Conservation (phyloP, 2,329 filamentous ascomycete genomes). For the Colletotrichum abscissum region DNA sequence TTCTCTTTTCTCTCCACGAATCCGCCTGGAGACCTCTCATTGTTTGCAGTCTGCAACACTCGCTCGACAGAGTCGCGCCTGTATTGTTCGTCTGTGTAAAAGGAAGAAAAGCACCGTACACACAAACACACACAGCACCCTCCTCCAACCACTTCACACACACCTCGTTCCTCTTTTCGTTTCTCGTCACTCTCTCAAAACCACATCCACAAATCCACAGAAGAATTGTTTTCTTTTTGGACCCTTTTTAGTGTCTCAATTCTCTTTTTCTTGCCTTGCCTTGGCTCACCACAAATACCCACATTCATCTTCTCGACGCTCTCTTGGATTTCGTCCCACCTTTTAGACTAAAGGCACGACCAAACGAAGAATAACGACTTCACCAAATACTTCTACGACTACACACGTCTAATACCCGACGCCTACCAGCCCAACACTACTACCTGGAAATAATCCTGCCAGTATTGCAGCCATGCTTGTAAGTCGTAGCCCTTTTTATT, state of each 20-base stretch:
- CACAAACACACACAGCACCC: not conserved
- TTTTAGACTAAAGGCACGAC: not conserved
- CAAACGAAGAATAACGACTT: conserved; percentile 11
- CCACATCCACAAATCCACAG: conserved; percentile 6
- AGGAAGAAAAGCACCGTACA: not conserved
- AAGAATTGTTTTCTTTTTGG: conserved; percentile 13
- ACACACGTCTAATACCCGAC: not conserved
- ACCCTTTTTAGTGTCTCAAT: conserved; percentile 8
- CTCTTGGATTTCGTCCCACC: conserved; percentile 10
- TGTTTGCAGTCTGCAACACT: conserved; percentile 20
- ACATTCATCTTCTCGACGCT: conserved; percentile 25
- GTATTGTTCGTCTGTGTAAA: conserved; percentile 1
- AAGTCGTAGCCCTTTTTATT: conserved; percentile 8
- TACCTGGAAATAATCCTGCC: not conserved
- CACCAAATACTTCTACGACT: conserved; percentile 3
- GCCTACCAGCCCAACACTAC: not conserved
- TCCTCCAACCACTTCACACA: not conserved
- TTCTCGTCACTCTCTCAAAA: conserved; percentile 36
- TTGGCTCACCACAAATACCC: conserved; percentile 1
- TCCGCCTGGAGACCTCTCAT: conserved; percentile 1
- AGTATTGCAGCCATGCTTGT: conserved; percentile 25
- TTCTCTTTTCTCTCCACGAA: not conserved
- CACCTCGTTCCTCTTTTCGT: conserved; percentile 15
- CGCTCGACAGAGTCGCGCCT: conserved; percentile 23
- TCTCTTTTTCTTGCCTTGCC: conserved; percentile 9